Percentiles rank a stretch among this genome's conserved stretches.
Conservation (phyloP, 345 rosid genomes). For the Triadica sebifera region DNA sequence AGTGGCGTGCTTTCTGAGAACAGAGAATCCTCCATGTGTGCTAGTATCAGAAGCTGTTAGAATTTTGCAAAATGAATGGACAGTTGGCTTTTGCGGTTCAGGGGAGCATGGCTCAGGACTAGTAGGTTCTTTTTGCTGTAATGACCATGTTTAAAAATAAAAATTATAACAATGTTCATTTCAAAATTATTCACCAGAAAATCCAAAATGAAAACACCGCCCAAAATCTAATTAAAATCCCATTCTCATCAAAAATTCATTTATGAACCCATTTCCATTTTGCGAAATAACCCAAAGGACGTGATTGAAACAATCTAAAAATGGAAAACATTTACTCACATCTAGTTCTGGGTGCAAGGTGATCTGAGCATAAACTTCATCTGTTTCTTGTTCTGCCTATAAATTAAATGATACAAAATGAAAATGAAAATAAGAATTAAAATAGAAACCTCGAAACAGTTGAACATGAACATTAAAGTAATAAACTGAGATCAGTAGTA, state of each 20-base stretch:
- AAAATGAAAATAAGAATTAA: background rate
- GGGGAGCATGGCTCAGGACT: constrained; percentile 45
- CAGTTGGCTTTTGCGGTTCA: constrained; percentile 44
- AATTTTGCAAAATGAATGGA: constrained; percentile 81
- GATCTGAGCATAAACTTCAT: constrained; percentile 93
- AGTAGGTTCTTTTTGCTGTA: constrained; percentile 55
- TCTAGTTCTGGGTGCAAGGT: constrained; percentile 62
- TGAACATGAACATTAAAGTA: background rate
- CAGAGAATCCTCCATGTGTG: constrained; percentile 97
- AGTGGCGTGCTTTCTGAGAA: constrained; percentile 77
- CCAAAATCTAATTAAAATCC: background rate
- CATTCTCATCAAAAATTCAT: no score
- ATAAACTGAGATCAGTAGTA: background rate
- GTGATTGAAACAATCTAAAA: background rate
- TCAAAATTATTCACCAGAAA: no score
- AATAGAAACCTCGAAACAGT: background rate
- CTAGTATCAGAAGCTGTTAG: constrained; percentile 97
- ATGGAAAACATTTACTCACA: constrained; percentile 39
- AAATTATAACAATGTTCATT: background rate
- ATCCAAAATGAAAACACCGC: background rate
- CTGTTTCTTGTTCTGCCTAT: constrained; percentile 95
- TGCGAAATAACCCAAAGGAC: background rate
- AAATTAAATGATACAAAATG: constrained; percentile 19
- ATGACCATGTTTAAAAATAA: background rate
- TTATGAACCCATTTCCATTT: background rate